Evolutionary conservation across 2,329 filamentous ascomycete genomes (phyloP), one percentile per base, ranked within the genome.

Genomic region (Neurospora sp.): DNA sequence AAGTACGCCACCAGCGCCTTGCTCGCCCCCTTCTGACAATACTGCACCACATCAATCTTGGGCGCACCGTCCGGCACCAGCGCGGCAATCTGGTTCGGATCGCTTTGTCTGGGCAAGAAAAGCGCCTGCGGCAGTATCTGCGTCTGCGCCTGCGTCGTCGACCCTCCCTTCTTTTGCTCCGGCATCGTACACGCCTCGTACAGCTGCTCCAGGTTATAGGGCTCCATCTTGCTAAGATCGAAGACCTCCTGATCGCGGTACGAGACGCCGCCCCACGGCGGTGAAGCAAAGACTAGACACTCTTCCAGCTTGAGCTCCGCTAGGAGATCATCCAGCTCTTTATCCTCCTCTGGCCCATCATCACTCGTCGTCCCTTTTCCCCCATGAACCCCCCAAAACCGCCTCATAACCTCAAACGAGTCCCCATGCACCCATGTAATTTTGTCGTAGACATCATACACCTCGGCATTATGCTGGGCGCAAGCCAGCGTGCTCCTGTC

Each of bases 361-460:
- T 43, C 8, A 38, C 41, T 8, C 41, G 6, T 43, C 3, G 40
- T 43, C 3, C 41, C n/a, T 2, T 10, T n/a, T 36, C 33, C 41
- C 8, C 5, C 19, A 10, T 2, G 33, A 36, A 36, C 33, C 33
- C 33, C 33, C 28, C 52, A 62, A 62, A 62, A 62, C 28, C 52
- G 4, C 15, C 28, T 80, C 33, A 97, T 80, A 66, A 89, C 88
- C 41, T 92, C 86, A 77, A 99, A 96, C 78, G 91, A 96, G 80
- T 98, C 94, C 4, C 91, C 94, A 69, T 91, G 84, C 43, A 97
- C 86, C 91, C 93, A 99, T 69, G 89, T 91, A 75, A 99, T 95
- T 76, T 77, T 88, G 67, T 90, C 86, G 2, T 83, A 82, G 0
- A 97, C 91, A 3, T 91, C 94, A 78, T 97, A 97, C 66, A 98